These are phyloP conservation scores for Bacterosira constricta DNA, from an alignment of 108 stramenopile genomes.

Conservation along the genomic window DNA sequence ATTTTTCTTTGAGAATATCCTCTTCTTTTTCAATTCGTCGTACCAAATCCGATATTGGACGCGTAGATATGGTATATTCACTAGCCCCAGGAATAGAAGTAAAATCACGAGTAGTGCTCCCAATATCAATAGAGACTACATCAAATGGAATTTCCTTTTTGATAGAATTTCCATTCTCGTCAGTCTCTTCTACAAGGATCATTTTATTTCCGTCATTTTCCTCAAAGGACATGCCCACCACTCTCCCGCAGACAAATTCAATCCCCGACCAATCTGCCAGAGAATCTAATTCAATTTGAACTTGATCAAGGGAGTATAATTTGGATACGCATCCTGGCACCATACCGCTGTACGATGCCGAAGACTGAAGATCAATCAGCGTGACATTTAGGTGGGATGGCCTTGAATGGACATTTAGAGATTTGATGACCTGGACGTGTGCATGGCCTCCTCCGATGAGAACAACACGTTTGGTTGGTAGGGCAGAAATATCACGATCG, in stretches of 20 bases:
- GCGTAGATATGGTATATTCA: conserved; percentile 74
- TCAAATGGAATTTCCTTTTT: conserved; percentile 60
- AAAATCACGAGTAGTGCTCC: conserved; percentile 76
- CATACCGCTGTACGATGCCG: conserved; percentile 96
- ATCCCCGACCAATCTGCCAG: conserved; percentile 75
- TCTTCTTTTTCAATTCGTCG: conserved; percentile 53
- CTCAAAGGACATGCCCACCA: conserved; percentile 73
- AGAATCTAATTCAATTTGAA: conserved; percentile 63
- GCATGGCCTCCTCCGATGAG: conserved; percentile 98
- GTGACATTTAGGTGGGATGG: conserved; percentile 80
- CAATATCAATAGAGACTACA: conserved; percentile 82
- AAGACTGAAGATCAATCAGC: conserved; percentile 83
- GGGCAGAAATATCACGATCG: background rate
- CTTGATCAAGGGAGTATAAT: conserved; percentile 65
- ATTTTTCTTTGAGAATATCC: conserved; percentile 27
- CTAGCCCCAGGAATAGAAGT: conserved; percentile 59
- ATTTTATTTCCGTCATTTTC: conserved; percentile 28
- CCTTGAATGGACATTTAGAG: conserved; percentile 64
- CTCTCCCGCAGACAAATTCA: conserved; percentile 66
- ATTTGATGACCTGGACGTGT: conserved; percentile 94
- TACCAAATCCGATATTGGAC: conserved; percentile 85
- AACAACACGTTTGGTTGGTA: conserved; percentile 59
- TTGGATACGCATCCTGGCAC: conserved; percentile 93
- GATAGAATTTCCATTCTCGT: background rate
- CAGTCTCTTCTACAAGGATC: conserved; percentile 34